A percentile compares a stretch with the other conserved stretches of the same genome.
phyloP scores from a whole-genome alignment of 163 green algal species.

The Scenedesmus sp. region DNA sequence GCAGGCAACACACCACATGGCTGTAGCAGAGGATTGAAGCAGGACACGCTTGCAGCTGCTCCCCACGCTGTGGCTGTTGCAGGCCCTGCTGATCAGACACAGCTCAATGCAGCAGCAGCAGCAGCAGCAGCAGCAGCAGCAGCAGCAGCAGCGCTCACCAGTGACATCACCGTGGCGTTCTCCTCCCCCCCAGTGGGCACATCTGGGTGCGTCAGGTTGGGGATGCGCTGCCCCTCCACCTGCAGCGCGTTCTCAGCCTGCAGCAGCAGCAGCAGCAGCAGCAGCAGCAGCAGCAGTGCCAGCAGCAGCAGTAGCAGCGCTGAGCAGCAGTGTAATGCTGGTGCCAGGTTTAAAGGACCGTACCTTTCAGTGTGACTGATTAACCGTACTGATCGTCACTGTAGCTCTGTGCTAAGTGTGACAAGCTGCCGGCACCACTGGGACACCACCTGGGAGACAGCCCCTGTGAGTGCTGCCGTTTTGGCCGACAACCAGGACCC shows the following conservation, averaged over 20 bases:
- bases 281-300: slow-evolving; percentile 9
- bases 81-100: too few relatives aligned
- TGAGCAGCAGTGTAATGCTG: not conserved
- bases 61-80: too few relatives aligned
- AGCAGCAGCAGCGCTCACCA: slow-evolving; percentile 10
- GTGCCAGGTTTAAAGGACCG: slow-evolving; percentile 84
- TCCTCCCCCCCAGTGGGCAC: slow-evolving; percentile 88
- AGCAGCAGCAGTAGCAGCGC: not conserved
- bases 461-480: too few relatives aligned
- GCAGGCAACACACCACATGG: too few relatives aligned
- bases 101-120: not conserved
- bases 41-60: too few relatives aligned
- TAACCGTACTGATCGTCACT: too few relatives aligned
- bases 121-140: not conserved
- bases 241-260: slow-evolving; percentile 87
- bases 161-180: slow-evolving; percentile 61
- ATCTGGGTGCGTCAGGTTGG: slow-evolving; percentile 96
- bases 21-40: too few relatives aligned
- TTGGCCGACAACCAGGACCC: too few relatives aligned
- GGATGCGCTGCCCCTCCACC: slow-evolving; percentile 91
- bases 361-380: too few relatives aligned
- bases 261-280: not conserved
- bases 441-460: too few relatives aligned
- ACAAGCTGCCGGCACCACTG: too few relatives aligned
- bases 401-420: too few relatives aligned